Evolutionary conservation across 2,329 filamentous ascomycete genomes (phyloP), one percentile per base, ranked within the genome.

Genomic region (Laburnicola sp.): DNA sequence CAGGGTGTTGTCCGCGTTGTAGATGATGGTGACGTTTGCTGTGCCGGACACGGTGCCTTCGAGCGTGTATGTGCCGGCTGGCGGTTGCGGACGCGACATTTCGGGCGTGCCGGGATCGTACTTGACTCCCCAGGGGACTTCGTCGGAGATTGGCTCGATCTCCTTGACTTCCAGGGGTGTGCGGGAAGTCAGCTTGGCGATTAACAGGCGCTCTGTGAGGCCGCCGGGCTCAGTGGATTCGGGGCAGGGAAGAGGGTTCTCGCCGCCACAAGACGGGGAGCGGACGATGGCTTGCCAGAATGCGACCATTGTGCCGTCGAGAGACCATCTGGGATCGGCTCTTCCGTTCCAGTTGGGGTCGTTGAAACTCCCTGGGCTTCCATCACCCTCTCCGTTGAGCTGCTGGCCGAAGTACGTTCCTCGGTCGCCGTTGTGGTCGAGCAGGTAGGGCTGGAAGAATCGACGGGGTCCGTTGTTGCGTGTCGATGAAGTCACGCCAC

Each of bases 291-390:
- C 63, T 54, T 80, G 74, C 60, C 63, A 78, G 53, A 75, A 81
- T 0, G 71, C 72, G 31, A 80, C 71, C 1, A 64, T 57, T 0
- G 76, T 79, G 4, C 72, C 70, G 53, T 80, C 78, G 1, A 57
- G 65, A 2, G 73, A 75, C 38, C 67, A 77, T 1, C 60, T 64
- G 2, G 76, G 78, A 56, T 80, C 78, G 4, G 78, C 78, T 8
- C 65, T 61, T 3, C 66, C 78, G 55, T 80, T 80, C 78, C 78
- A 80, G 25, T 77, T 69, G 0, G 77, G 73, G 46, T 80, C 76
- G 46, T 76, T 74, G n/a, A 75, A 51, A 1, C 49, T 46, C 8
- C 53, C 53, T 3, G 46, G 28, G 34, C 48, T 45, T 6, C 47
- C 51, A 27, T 60, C 45, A 4, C 58, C 56, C 54, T 51, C 75